phyloP scores from a whole-genome alignment of 139 green algal species.

The Tetradesmus obliquus region DNA sequence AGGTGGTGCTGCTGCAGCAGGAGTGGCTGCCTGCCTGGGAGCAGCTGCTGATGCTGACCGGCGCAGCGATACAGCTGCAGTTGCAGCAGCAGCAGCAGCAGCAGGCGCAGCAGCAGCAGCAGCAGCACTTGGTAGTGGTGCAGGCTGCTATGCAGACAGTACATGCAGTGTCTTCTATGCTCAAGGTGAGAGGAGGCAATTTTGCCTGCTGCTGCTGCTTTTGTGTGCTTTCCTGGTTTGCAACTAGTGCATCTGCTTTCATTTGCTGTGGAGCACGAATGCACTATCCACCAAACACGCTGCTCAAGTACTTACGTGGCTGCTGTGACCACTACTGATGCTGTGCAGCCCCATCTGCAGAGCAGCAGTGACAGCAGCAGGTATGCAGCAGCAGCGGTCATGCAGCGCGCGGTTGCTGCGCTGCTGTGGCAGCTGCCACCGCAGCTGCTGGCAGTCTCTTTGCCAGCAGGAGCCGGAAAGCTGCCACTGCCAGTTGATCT shows the following conservation, averaged over 20 bases:
- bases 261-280: too few species aligned
- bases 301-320: not conserved
- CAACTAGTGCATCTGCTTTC: too few species aligned
- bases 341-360: not conserved
- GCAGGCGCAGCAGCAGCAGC: not conserved
- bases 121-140: not conserved
- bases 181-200: not conserved
- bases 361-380: not conserved
- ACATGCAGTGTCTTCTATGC: not conserved
- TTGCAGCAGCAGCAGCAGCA: conserved; percentile 19
- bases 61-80: not conserved
- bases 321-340: not conserved
- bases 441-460: not conserved
- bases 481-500: conserved; percentile 3
- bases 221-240: too few species aligned
- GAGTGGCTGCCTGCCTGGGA: conserved; percentile 26
- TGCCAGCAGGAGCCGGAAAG: not conserved
- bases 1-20: not conserved
- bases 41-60: conserved; percentile 12
- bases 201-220: not conserved
- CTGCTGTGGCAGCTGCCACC: not conserved
- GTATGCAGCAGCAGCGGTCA: not conserved
- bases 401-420: not conserved
- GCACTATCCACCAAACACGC: too few species aligned
- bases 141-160: conserved; percentile 12